phyloP scores from a whole-genome alignment of 1,284 basidiomycete species.

The Ceratobasidium sp. region DNA sequence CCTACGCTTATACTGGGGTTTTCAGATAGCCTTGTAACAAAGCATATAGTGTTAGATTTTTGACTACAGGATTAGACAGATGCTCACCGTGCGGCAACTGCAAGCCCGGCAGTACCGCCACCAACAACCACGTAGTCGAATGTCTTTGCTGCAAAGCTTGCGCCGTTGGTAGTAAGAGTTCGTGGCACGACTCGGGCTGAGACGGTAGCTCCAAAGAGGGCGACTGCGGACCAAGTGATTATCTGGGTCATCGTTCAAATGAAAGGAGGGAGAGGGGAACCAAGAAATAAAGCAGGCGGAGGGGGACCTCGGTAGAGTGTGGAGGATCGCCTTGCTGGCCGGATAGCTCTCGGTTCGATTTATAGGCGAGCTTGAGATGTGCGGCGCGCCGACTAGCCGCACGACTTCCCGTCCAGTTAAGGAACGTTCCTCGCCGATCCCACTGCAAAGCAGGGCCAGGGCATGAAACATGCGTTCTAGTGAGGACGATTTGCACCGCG shows the following conservation, averaged over 20 bases:
- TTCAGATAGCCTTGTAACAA: slow-evolving; percentile 26
- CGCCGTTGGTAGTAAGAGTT: slow-evolving; percentile 40
- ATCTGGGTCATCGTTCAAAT: slow-evolving; percentile 25
- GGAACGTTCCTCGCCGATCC: slow-evolving; percentile 19
- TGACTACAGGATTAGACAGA: not conserved
- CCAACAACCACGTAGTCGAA: slow-evolving; percentile 48
- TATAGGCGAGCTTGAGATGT: slow-evolving; percentile 23
- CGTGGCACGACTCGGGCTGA: slow-evolving; percentile 37
- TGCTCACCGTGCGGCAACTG: slow-evolving; percentile 36
- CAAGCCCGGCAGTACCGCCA: slow-evolving; percentile 41
- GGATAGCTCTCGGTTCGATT: not conserved
- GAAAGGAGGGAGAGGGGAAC: not conserved
- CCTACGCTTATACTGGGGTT: slow-evolving; percentile 48
- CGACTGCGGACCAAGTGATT: slow-evolving; percentile 34
- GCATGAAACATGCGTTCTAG: slow-evolving; percentile 42
- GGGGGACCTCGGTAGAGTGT: slow-evolving; percentile 8
- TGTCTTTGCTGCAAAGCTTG: slow-evolving; percentile 40
- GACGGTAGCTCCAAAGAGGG: slow-evolving; percentile 23
- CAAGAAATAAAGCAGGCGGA: slow-evolving; percentile 15
- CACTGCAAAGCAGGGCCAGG: slow-evolving; percentile 18
- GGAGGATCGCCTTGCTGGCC: slow-evolving; percentile 2
- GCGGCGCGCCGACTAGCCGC: slow-evolving; percentile 23
- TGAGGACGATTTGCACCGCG: slow-evolving; percentile 9
- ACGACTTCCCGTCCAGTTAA: slow-evolving; percentile 5
- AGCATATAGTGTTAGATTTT: not conserved